These are phyloP conservation scores for Scutellaria galericulata DNA, from an alignment of 257 asterid genomes.

Conservation along the genomic window DNA sequence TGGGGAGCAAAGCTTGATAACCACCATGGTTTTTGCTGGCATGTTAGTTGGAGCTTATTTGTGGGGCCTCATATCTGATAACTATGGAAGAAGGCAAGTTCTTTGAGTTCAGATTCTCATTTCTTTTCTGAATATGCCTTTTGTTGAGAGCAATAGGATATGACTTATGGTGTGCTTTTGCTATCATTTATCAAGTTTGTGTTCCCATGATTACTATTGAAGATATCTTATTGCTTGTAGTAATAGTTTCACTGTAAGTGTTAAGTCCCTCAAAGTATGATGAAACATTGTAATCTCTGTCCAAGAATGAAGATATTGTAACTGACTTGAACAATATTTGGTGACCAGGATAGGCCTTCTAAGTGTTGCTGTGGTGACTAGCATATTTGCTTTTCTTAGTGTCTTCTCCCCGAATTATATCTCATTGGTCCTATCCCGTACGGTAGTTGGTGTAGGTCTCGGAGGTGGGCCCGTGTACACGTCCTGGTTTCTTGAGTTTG, in stretches of 20 bases:
- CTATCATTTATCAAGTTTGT: no score
- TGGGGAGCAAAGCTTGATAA: conserved; percentile 61
- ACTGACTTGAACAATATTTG: conserved; percentile 16
- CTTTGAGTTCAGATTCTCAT: not conserved
- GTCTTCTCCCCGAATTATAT: conserved; percentile 67
- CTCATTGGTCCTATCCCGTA: conserved; percentile 56
- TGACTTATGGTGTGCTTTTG: no score
- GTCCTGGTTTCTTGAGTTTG: conserved; percentile 87
- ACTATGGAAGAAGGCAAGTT: conserved; percentile 74
- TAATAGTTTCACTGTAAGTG: no score
- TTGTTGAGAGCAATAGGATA: no score
- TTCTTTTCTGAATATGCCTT: no score
- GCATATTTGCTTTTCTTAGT: conserved; percentile 60
- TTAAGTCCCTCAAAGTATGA: no score
- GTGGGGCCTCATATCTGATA: conserved; percentile 73
- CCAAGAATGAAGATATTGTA: not conserved
- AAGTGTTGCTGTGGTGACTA: conserved; percentile 64
- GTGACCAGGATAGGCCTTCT: conserved; percentile 71
- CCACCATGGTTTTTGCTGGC: conserved; percentile 79
- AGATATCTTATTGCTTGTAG: no score
- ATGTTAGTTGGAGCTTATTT: conserved; percentile 81
- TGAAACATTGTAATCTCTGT: not conserved
- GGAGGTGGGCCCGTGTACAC: conserved; percentile 88
- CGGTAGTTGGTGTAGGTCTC: conserved; percentile 74
- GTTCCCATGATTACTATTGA: no score